Percentiles rank a stretch among this genome's conserved stretches.
These are phyloP conservation scores for Leucocoprinus birnbaumii DNA, from an alignment of 768 basidiomycete species.

Conservation along the genomic window DNA sequence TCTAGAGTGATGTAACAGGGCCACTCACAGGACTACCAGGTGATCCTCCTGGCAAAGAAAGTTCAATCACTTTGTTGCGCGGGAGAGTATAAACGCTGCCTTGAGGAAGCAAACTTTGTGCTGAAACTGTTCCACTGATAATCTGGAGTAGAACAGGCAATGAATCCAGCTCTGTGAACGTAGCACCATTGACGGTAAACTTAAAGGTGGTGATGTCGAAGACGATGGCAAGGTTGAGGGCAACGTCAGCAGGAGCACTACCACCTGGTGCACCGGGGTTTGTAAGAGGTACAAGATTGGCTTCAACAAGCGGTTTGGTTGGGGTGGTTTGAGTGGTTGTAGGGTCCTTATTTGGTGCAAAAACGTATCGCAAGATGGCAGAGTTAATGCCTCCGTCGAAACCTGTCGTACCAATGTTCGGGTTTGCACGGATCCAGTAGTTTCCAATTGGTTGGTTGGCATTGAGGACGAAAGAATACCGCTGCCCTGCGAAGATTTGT, in stretches of 20 bases:
- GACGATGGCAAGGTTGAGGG: slow-evolving; percentile 9
- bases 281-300: slow-evolving; percentile 10
- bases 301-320: slow-evolving; percentile 17
- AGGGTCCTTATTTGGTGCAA: slow-evolving; percentile 42
- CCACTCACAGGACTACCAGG: slow-evolving; percentile 29
- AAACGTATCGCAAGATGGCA: slow-evolving; percentile 46
- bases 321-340: slow-evolving; percentile 19
- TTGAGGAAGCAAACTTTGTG: slow-evolving; percentile 23
- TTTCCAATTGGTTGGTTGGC: slow-evolving; percentile 27
- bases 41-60: slow-evolving; percentile 39
- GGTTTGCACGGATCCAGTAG: slow-evolving; percentile 42
- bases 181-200: slow-evolving; percentile 23
- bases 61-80: slow-evolving; percentile 21
- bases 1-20: not conserved
- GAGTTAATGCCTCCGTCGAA: slow-evolving; percentile 38
- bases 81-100: slow-evolving; percentile 39
- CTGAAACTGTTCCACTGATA: slow-evolving; percentile 6
- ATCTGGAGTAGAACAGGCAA: slow-evolving; percentile 37
- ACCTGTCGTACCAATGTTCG: slow-evolving; percentile 19
- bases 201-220: not conserved
- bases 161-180: slow-evolving; percentile 23
- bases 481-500: slow-evolving; percentile 43
- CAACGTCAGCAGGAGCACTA: slow-evolving; percentile 13
- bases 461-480: slow-evolving; percentile 44
- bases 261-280: slow-evolving; percentile 17